Base-by-base conservation (phyloP, 2,329 filamentous ascomycete species). In the Cryphonectria japonica region DNA sequence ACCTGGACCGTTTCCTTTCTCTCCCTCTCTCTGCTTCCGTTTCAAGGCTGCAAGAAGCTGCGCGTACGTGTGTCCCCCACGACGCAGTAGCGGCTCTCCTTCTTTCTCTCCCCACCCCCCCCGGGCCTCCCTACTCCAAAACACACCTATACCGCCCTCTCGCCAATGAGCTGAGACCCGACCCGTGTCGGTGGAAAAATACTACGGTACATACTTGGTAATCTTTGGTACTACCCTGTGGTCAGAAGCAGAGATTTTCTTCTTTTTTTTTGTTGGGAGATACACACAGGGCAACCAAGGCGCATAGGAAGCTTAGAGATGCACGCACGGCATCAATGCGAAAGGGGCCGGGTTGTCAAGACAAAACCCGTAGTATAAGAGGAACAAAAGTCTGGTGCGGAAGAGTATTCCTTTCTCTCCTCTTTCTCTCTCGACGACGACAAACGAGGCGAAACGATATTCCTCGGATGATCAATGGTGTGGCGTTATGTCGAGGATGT, bases 131-230 rank as follows among this genome's bases (percentile, higher is more conserved):
- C 34, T 34, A 26, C 37, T 39, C 37, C 11, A 11, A 39, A 11
- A 39, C 37, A 39, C 57, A 32, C 19, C 16, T 34, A 34, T 6
- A 34, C 34, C 7, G 34, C 11, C 37, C 37, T 39, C 59, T 34
- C 14, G 32, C 59, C 59, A 61, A 61, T 61, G 59, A 34, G 59
- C 59, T 37, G 59, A 22, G 59, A 39, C 59, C 34, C 32, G 59
- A 61, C 16, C 59, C 46, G 46, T 50, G 59, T 26, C 16, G 9
- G 59, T 39, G 29, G 54, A 26, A 26, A 26, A 26, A 26, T 26
- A 52, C 19, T 41, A 41, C 39, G 34, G 34, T 43, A 16, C 37
- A 39, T 39, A 16, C 13, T 43, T 19, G 19, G 43, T 46, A 46
- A 16, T 22, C 22, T 16, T 50, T 46, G 16, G 43, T 46, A 46